Evolutionary conservation across 257 asterid genomes (phyloP), one percentile per base, ranked within the genome.

Genomic region (Plectranthus barbatus): DNA sequence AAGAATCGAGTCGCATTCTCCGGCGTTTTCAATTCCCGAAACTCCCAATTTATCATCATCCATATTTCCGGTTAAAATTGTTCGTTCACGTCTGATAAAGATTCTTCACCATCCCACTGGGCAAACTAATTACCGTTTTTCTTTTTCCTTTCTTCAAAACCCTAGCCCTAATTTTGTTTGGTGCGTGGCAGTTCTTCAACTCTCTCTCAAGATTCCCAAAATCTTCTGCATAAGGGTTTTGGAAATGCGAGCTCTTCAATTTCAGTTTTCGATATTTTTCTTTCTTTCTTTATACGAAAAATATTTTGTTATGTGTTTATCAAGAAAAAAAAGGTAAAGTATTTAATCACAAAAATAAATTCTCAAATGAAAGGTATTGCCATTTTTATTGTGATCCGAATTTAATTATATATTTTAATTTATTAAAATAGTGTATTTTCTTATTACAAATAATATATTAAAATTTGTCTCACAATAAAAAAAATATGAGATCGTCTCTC

Each of bases 141-240:
- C 31, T 26, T 1, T 1, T 26, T 5, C 31, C 31, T 52, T 31
- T 17, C 20, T 18, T 20, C 67, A 66, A 74, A 81, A 81, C 85
- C 91, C 91, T 81, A 84, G 80, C 89, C 91, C 89, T 78, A 80
- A 72, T 62, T 69, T 31, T 70, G 20, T 52, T 34, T 26, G 53
- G 46, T 4, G 19, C 24, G 46, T 17, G 39, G 40, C 17, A 48
- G 68, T 49, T 37, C 54, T 45, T 33, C 46, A 21, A 39, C 57
- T 64, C 71, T 64, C 71, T 51, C 41, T 26, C 5, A 39, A 39
- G 64, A 62, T 41, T 56, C 15, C 57, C 66, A 62, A 52, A 67
- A 71, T 24, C 69, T 24, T 62, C 56, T 21, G 33, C 33, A 48
- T 64, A 57, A 49, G 74, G 79, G 63, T 69, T 77, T 66, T 62